phyloP scores from a whole-genome alignment of 257 asterid species.

The Cynanchum wilfordii region DNA sequence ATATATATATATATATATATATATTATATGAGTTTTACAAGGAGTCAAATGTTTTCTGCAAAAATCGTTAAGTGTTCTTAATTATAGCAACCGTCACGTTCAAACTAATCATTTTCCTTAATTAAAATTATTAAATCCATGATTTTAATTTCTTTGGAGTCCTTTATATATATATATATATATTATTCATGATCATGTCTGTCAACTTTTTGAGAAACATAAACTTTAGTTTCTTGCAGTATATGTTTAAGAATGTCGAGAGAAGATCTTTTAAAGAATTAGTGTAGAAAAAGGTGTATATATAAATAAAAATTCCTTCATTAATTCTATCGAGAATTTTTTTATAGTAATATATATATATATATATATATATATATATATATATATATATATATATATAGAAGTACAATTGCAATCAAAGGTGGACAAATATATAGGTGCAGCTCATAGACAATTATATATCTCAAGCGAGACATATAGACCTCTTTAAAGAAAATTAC shows the following conservation, averaged over 20 bases:
- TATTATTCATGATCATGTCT: constrained; percentile 13
- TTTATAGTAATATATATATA: not conserved
- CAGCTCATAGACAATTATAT: no score
- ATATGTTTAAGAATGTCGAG: constrained; percentile 10
- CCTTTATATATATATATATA: not conserved
- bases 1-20: no score
- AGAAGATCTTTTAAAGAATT: not conserved
- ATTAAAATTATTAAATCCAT: not conserved
- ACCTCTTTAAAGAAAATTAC: no score
- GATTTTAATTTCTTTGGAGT: constrained; percentile 7
- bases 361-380: no score
- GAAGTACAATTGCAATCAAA: no score
- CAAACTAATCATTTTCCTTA: constrained; percentile 10
- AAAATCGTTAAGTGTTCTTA: not conserved
- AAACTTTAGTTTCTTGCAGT: not conserved
- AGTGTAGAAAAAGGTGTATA: not conserved
- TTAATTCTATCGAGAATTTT: not conserved
- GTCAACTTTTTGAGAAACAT: not conserved
- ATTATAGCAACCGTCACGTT: constrained; percentile 10
- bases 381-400: no score
- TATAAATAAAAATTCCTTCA: no score
- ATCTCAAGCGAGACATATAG: no score
- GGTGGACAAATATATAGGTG: no score
- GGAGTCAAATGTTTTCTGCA: not conserved
- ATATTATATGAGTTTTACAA: not conserved